phyloP scores from a whole-genome alignment of 2,329 filamentous ascomycete genomes.

The Colletotrichum sp. region DNA sequence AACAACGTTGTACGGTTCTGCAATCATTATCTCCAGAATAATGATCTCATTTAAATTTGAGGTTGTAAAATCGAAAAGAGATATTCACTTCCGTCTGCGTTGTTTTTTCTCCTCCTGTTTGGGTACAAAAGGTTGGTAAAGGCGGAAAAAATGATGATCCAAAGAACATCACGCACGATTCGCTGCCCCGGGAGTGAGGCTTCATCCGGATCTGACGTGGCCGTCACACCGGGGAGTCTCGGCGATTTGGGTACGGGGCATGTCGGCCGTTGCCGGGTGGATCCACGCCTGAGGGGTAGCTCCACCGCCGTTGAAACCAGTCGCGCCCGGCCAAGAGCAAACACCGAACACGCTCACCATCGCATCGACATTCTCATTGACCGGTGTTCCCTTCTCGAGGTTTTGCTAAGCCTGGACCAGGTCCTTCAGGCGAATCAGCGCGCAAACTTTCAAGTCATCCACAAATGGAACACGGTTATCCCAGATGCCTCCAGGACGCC shows the following conservation, averaged over 20 bases:
- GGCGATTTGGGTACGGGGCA: background rate
- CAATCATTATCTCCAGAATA: no score
- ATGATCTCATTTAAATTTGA: background rate
- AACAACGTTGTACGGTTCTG: background rate
- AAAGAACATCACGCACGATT: background rate
- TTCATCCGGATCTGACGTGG: background rate
- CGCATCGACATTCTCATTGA: background rate
- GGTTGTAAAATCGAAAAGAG: background rate
- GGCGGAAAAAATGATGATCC: background rate
- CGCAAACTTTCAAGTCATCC: rapidly evolving
- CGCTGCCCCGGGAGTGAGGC: background rate
- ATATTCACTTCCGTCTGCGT: background rate
- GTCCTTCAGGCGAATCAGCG: background rate
- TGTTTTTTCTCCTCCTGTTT: background rate
- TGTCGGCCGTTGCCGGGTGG: background rate
- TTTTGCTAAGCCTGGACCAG: background rate
- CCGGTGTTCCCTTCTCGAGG: background rate
- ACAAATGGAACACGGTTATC: background rate
- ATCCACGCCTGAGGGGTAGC: background rate
- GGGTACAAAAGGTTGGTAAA: background rate
- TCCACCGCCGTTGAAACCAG: background rate
- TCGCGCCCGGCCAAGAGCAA: background rate
- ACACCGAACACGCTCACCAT: background rate
- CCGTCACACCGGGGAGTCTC: background rate
- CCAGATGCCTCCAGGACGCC: constrained; percentile 5